Percentiles rank a stretch among this genome's conserved stretches.
Evolutionary conservation across 1,284 basidiomycete species (phyloP).

Genomic region (Microbotryum saponariae): DNA sequence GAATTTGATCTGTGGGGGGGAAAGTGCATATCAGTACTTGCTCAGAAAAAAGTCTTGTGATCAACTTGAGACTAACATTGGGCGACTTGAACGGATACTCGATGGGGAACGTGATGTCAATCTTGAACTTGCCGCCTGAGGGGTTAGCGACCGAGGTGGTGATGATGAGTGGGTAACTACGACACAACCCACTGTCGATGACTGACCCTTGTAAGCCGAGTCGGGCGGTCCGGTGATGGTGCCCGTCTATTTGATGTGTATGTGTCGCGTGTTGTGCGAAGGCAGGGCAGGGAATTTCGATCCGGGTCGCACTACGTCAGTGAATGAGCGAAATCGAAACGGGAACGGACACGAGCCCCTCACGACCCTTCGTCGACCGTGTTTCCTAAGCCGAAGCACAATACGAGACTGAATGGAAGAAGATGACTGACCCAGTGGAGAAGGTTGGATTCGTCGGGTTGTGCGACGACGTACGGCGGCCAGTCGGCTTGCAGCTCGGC

Average conservation of each 20-base stretch:
- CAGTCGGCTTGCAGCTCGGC: constrained; percentile 24
- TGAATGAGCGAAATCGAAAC: background rate
- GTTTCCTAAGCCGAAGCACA: no score
- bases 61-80: constrained; percentile 33
- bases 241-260: constrained; percentile 17
- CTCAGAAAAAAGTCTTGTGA: background rate
- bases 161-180: no score
- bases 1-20: constrained; percentile 31
- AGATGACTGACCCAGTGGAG: constrained; percentile 29
- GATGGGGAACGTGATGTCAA: constrained; percentile 60
- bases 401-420: background rate
- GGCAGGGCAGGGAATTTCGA: background rate
- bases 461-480: constrained; percentile 15
- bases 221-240: constrained; percentile 24
- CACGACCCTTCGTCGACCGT: background rate
- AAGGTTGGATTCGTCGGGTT: constrained; percentile 28
- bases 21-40: background rate
- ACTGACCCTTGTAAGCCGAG: constrained; percentile 24
- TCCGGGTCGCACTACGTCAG: no score
- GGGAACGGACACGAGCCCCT: background rate
- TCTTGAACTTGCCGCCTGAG: constrained; percentile 64
- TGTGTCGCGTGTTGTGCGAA: background rate
- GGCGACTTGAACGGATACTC: constrained; percentile 83
- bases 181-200: background rate
- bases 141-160: background rate